Evolutionary conservation across 306 rosid species (phyloP), one percentile per base, ranked within the genome.

Genomic region (Dryas octopetala): DNA sequence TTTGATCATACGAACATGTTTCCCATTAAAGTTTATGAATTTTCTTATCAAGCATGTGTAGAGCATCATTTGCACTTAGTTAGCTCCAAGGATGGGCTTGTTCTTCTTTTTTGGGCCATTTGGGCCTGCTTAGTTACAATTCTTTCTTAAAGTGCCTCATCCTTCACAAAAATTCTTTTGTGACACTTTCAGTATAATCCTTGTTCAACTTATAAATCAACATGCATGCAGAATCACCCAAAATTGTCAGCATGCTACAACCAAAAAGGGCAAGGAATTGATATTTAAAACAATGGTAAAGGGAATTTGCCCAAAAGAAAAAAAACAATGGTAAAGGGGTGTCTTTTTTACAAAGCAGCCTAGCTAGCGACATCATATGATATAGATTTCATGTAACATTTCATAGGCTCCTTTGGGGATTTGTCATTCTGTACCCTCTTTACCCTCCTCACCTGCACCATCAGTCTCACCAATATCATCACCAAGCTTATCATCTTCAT

Each of bases 401-500:
- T 83, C 53, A 62, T 46, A 81, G 74, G 73, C 81, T 66, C 28
- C 32, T 70, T 44, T 26, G 40, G 57, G 46, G 68, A 15, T 26
- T 67, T 45, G 50, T 76, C 69, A 50, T 13, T 59, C 46, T 57
- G 2, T 32, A 16, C 71, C 62, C n/a, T 61, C 77, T 6, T 16
- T 13, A 13, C 45, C n/a, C 66, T 63, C 50, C 16, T 7, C 6
- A 49, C 67, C 80, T 45, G 44, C 15, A 63, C 73, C 78, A 71
- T 75, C 73, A 75, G n/a, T 15, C 51, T 71, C 75, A 7, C 43
- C 60, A 23, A 82, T 76, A 74, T 46, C 88, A 68, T 61, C 65
- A 47, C 78, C 70, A 57, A 80, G 68, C 14, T 52, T 53, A 9
- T 84, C 78, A 11, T 76, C 85, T 6, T 46, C 80, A 47, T 78